Evolutionary conservation across 163 green algal species (phyloP).

Genomic region (Scenedesmus sp.): DNA sequence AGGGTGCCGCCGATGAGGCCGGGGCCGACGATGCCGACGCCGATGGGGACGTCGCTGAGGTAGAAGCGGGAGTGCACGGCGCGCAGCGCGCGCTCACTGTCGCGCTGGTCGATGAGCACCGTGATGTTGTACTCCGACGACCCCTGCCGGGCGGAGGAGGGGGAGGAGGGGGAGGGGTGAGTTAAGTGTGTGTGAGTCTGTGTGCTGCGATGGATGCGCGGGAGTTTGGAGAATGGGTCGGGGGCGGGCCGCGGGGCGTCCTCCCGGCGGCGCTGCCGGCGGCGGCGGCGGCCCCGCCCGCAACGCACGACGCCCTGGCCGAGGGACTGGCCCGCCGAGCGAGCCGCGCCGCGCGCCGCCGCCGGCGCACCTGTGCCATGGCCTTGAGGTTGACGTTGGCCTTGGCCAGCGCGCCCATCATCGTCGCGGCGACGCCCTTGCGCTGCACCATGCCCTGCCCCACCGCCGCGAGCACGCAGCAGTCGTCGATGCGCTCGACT

Average conservation of each 20-base stretch:
- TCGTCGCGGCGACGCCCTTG: slow-evolving; percentile 85
- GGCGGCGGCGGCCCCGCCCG: too few relatives aligned
- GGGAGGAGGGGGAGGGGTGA: slow-evolving; percentile 6
- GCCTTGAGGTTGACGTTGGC: slow-evolving; percentile 96
- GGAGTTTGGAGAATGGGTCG: too few relatives aligned
- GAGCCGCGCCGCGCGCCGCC: too few relatives aligned
- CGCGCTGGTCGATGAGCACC: slow-evolving; percentile 84
- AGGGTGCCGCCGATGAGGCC: slow-evolving; percentile 93
- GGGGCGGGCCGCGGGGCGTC: too few relatives aligned
- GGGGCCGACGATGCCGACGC: slow-evolving; percentile 90
- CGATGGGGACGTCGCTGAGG: slow-evolving; percentile 87
- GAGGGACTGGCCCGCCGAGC: too few relatives aligned
- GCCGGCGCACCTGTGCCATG: slow-evolving; percentile 69
- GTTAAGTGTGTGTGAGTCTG: too few relatives aligned
- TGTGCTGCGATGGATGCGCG: too few relatives aligned
- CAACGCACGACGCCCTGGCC: too few relatives aligned
- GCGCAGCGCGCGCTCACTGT: slow-evolving; percentile 79
- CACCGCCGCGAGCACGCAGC: slow-evolving; percentile 95
- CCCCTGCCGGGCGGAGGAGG: slow-evolving; percentile 70
- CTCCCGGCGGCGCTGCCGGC: not conserved
- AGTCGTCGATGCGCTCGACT: slow-evolving; percentile 76
- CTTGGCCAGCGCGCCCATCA: slow-evolving; percentile 92
- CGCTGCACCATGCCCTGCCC: slow-evolving; percentile 85
- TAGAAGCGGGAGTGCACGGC: slow-evolving; percentile 97
- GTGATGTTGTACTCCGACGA: slow-evolving; percentile 99